A percentile compares a stretch with the other conserved stretches of the same genome.
Evolutionary conservation across 495 filamentous ascomycete species (phyloP).

Genomic region (Tuber brumale): DNA sequence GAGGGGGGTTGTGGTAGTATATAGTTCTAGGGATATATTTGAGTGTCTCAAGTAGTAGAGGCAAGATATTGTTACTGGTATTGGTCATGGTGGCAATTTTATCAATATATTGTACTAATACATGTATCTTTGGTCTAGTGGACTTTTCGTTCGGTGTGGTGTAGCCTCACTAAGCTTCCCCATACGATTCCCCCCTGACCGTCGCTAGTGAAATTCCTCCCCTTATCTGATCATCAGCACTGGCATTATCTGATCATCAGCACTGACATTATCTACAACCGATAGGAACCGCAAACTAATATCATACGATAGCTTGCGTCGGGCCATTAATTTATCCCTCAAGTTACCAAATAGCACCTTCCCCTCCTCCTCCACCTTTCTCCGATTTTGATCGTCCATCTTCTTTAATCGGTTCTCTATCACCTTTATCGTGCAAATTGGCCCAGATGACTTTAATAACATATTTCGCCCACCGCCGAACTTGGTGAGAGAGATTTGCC

Average conservation of each 20-base stretch:
- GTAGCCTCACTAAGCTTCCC: not conserved
- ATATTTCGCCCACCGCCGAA: slow-evolving; percentile 55
- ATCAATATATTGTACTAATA: too few species aligned
- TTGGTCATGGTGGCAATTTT: not conserved
- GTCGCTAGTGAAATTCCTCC: not conserved
- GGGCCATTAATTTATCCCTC: not conserved
- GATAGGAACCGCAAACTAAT: not conserved
- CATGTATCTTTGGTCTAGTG: too few species aligned
- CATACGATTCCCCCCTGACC: not conserved
- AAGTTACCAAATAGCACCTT: not conserved
- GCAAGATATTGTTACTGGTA: not conserved
- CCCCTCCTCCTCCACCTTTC: not conserved
- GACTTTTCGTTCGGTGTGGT: too few species aligned
- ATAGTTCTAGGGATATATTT: not conserved
- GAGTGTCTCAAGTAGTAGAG: not conserved
- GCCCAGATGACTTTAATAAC: slow-evolving; percentile 46
- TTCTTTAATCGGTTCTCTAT: not conserved
- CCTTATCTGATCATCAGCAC: not conserved
- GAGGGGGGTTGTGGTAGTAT: not conserved
- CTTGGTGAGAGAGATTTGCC: slow-evolving; percentile 47
- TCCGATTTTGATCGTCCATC: not conserved
- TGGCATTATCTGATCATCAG: not conserved
- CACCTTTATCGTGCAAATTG: not conserved
- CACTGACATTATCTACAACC: not conserved
- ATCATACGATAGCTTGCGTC: not conserved